Base-by-base conservation (phyloP, 495 filamentous ascomycete species). In the Penicillium atrosanguineum region DNA sequence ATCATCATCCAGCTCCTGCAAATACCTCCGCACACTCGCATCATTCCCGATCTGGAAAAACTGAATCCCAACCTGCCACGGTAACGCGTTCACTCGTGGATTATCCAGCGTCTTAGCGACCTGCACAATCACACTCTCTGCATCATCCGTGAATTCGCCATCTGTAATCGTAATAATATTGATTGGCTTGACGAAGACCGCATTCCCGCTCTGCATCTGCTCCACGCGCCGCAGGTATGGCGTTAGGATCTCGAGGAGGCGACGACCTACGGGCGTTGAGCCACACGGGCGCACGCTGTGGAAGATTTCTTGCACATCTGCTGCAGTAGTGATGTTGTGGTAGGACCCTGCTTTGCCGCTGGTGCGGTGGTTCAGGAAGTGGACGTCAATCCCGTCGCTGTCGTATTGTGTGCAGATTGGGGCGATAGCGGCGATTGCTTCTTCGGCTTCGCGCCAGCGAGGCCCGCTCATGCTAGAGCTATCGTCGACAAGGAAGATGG, bases 131-230 rank as follows among this genome's bases (percentile, higher is more conserved):
- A 88, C 77, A 43, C 72, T 75, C 69, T 95, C 89, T 11, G 87
- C 79, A 57, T 93, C 89, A 59, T 97, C 95, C 3, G 80, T 86
- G 2, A 95, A 87, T 45, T 78, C 87, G 6, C 94, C 94, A 67
- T 98, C 94, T 0, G 94, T 98, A 43, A 98, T 86, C 40, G 91
- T 84, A 62, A 98, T 95, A 68, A 98, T 84, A 64, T 98, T 97
- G 21, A 98, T 69, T 1, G 93, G 93, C 63, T 91, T 94, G 8
- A 88, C 75, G 41, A 6, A 14, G 7, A 12, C 59, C 61, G 19
- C 69, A 69, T 15, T 79, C 72, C 68, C 5, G 74, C 61, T 20
- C 25, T 75, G 69, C 44, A 75, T 77, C 7, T 55, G 61, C 42
- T 71, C 53, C 12, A 73, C 61, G 21, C 77, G 61, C 0, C 63